phyloP scores from a whole-genome alignment of 495 filamentous ascomycete genomes.

The Hypoxylon cercidicola region DNA sequence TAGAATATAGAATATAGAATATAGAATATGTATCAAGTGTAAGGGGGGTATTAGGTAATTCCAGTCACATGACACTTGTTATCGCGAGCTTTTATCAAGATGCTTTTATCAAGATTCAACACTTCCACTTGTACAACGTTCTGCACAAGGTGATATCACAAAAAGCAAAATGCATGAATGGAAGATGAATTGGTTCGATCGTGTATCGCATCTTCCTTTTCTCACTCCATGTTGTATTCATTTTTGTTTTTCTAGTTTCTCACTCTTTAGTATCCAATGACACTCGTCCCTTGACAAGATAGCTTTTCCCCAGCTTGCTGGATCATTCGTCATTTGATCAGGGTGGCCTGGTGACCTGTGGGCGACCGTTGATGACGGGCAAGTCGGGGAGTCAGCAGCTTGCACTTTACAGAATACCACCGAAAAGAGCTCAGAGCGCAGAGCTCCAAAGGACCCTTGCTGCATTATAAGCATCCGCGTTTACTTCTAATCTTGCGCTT shows the following conservation, averaged over 20 bases:
- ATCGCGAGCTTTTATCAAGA: too few species aligned
- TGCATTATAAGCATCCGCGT: slow-evolving; percentile 13
- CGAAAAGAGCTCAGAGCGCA: slow-evolving; percentile 1
- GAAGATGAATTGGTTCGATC: too few species aligned
- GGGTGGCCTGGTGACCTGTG: slow-evolving; percentile 21
- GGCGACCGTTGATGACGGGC: slow-evolving; percentile 6
- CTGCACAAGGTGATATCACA: background rate
- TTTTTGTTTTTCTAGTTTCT: background rate
- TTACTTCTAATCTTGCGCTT: background rate
- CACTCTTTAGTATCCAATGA: background rate
- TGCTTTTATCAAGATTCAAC: too few species aligned
- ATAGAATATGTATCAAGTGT: too few species aligned
- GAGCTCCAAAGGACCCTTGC: slow-evolving; percentile 22
- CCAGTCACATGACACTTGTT: too few species aligned
- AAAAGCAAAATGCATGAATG: background rate
- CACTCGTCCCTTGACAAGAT: background rate
- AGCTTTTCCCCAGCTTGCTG: slow-evolving; percentile 14
- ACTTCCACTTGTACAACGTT: too few species aligned
- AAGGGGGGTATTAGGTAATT: too few species aligned
- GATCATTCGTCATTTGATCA: slow-evolving; percentile 6
- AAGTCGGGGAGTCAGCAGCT: slow-evolving; percentile 7
- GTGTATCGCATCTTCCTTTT: background rate
- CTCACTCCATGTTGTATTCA: background rate
- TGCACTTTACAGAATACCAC: background rate
- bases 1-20: too few species aligned